These are phyloP conservation scores for Candida orba DNA, from an alignment of 805 yeast genomes.

Conservation along the genomic window DNA sequence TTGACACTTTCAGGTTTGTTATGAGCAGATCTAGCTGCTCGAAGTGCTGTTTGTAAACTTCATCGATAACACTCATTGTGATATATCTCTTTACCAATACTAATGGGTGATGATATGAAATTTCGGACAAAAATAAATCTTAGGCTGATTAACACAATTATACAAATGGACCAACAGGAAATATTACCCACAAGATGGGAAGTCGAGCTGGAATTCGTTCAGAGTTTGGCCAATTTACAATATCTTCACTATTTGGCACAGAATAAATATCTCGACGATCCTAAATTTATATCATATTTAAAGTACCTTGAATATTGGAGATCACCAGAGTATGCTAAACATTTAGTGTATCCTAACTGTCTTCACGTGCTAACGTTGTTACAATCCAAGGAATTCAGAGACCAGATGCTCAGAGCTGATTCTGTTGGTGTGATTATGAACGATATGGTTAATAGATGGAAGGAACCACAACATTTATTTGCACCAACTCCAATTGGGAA, in stretches of 20 bases:
- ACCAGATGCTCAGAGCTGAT: conserved; percentile 49
- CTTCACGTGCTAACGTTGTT: conserved; percentile 57
- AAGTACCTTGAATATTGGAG: conserved; percentile 85
- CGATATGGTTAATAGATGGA: conserved; percentile 72
- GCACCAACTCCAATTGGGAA: conserved; percentile 20
- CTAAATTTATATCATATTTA: conserved; percentile 65
- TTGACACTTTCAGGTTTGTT: background rate
- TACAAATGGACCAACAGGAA: conserved; percentile 16
- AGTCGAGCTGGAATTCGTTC: conserved; percentile 77
- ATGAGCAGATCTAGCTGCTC: background rate
- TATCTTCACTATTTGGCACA: conserved; percentile 85
- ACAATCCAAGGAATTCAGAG: conserved; percentile 45
- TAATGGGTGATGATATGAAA: background rate
- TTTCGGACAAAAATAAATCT: too few species aligned
- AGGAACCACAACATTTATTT: conserved; percentile 17
- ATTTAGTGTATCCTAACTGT: conserved; percentile 79
- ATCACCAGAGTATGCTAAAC: conserved; percentile 59
- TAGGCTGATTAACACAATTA: too few species aligned
- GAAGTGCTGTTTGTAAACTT: conserved; percentile 7
- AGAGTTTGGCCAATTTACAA: conserved; percentile 83
- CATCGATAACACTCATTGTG: background rate
- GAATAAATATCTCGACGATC: conserved; percentile 65
- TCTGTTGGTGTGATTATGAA: conserved; percentile 54
- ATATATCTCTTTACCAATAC: too few species aligned
- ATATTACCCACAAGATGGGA: conserved; percentile 81